Base-by-base conservation (phyloP, 164 flowering plant genomes). In the Vitis rupestris region DNA sequence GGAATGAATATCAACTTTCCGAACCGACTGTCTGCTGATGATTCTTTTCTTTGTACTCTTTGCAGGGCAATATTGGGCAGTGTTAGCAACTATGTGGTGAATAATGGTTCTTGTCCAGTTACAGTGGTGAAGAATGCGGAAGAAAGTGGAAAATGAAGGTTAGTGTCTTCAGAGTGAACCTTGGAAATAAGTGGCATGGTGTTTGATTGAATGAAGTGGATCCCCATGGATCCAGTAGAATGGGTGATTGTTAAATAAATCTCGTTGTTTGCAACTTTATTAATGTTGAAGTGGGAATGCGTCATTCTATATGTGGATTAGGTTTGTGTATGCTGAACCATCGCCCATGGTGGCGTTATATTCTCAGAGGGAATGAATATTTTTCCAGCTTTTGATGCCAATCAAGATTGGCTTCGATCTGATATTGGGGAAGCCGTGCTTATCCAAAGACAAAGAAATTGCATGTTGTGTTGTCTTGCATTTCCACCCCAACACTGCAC, bases 11-110 rank as follows among this genome's bases (percentile, higher is more conserved):
- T 37, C 44, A 37, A 37, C 44, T 37, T 37, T 37, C 44, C 4
- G 4, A 37, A 6, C 44, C 44, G 7, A 37, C 44, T 37, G 4
- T 37, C 44, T 37, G 44, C 7, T 37, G 44, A 37, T 37, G 44
- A 37, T 37, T 37, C 44, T 37, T 3, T 3, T 37, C 44, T 3
- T 37, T 37, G 57, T 27, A 64, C 49, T 49, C 53, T 47, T 31
- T 74, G 67, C 95, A 94, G 99, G 88, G 93, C 75, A 49, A 69
- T 95, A 9, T 37, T 95, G 86, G 98, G 97, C 14, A 95, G 99
- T 74, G 99, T 92, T 7, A 95, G 98, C 82, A 89, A 85, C 82
- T 76, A 84, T 75, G 93, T 93, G 57, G 94, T 93, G 80, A 88
- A 85, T 52, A 80, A 85, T 70, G 93, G 75, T 50, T 23, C 89